These are phyloP conservation scores for Epicoccum nigrum DNA, from an alignment of 2,329 filamentous ascomycete species.

Conservation along the genomic window DNA sequence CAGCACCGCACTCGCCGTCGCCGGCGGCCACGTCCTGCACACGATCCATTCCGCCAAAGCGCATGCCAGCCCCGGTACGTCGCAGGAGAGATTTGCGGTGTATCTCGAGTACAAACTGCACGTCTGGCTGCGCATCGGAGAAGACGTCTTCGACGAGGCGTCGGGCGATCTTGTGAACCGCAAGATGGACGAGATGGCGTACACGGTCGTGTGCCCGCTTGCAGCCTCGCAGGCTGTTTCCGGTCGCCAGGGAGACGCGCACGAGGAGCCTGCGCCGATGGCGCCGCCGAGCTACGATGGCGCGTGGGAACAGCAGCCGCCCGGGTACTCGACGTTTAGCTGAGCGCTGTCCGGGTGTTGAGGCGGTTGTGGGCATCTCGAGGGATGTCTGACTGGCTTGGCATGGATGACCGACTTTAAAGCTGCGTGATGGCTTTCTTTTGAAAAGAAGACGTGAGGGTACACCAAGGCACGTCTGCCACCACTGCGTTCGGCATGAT, in stretches of 20 bases:
- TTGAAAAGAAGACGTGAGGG: background rate
- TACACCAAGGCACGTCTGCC: background rate
- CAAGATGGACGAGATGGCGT: slow-evolving; percentile 20
- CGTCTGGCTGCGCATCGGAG: slow-evolving; percentile 16
- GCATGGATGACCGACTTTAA: too few relatives aligned
- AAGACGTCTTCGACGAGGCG: slow-evolving; percentile 15
- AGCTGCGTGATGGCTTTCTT: background rate
- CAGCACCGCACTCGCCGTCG: slow-evolving; percentile 5
- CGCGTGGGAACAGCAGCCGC: slow-evolving; percentile 5
- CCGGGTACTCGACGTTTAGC: background rate
- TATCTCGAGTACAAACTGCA: slow-evolving; percentile 16
- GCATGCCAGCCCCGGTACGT: background rate
- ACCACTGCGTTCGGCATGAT: background rate
- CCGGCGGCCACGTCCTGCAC: slow-evolving; percentile 12
- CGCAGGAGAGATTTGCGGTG: slow-evolving; percentile 7
- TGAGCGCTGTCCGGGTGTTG: too few relatives aligned
- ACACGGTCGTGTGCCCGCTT: slow-evolving; percentile 12
- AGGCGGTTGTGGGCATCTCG: background rate
- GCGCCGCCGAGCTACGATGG: slow-evolving; percentile 12
- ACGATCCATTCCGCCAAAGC: background rate
- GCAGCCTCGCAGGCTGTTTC: background rate
- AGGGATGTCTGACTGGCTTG: background rate
- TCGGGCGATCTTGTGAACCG: slow-evolving; percentile 17
- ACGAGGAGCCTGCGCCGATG: background rate
- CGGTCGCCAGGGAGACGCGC: background rate